Evolutionary conservation across 305 asterid species (phyloP).

Genomic region (Fraxinus sp.): DNA sequence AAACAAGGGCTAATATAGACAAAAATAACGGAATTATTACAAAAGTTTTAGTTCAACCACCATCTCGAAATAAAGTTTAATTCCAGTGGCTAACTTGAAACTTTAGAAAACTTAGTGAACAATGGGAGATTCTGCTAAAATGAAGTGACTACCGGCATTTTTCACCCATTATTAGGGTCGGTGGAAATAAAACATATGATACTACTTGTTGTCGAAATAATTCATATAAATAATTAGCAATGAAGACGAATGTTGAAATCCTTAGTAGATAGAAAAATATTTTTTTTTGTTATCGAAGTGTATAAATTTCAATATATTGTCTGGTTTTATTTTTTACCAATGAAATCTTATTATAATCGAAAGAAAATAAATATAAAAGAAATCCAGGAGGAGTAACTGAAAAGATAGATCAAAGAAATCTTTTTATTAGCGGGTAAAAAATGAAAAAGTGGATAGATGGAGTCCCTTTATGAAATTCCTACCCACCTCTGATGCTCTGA

Average conservation of each 20-base stretch:
- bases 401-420: background rate
- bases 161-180: background rate
- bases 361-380: background rate
- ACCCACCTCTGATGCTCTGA: background rate
- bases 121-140: background rate
- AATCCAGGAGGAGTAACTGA: background rate
- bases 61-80: background rate
- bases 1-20: background rate
- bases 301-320: background rate
- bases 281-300: background rate
- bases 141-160: background rate
- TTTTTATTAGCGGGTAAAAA: background rate
- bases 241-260: background rate
- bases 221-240: background rate
- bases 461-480: background rate
- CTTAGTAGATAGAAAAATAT: background rate
- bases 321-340: background rate
- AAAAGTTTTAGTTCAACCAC: background rate
- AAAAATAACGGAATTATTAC: background rate
- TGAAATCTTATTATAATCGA: background rate
- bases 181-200: background rate
- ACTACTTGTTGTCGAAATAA: background rate
- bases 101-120: background rate
- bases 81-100: background rate
- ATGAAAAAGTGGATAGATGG: background rate